These are phyloP conservation scores for Dipteronia sinensis DNA, from an alignment of 345 rosid species.

Conservation along the genomic window DNA sequence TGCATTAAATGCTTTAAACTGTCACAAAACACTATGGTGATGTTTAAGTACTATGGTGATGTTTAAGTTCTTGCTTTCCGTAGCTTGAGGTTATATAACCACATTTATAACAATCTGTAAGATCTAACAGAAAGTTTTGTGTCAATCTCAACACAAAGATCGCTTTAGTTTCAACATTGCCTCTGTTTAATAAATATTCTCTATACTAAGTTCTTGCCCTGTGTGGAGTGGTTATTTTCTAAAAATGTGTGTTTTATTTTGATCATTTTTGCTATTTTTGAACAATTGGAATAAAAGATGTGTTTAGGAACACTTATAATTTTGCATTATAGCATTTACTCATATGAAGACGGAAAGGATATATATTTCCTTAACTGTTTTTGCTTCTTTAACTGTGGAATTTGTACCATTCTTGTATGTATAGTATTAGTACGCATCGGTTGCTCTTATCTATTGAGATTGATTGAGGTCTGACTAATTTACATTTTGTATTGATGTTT, in stretches of 20 bases:
- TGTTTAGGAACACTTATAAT: not conserved
- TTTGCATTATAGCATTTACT: no score
- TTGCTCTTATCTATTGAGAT: slow-evolving; percentile 8
- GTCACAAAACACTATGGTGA: not conserved
- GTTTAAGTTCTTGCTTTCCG: not conserved
- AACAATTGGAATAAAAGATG: not conserved
- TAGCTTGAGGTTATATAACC: not conserved
- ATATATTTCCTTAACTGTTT: no score
- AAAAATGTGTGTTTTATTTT: not conserved
- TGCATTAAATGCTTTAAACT: not conserved
- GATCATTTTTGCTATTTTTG: not conserved
- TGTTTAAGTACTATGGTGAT: not conserved
- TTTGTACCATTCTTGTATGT: not conserved
- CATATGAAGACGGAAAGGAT: no score
- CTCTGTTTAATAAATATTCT: not conserved
- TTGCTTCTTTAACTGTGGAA: not conserved
- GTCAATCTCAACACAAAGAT: not conserved
- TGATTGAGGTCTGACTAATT: slow-evolving; percentile 12
- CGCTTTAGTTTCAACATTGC: not conserved
- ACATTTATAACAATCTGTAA: not conserved
- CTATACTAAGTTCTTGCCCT: not conserved
- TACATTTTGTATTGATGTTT: slow-evolving; percentile 8
- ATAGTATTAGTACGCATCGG: not conserved
- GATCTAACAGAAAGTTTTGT: not conserved
- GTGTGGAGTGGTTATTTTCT: not conserved